Evolutionary conservation across 2,329 filamentous ascomycete genomes (phyloP).

Genomic region (Lachnellula suecica): DNA sequence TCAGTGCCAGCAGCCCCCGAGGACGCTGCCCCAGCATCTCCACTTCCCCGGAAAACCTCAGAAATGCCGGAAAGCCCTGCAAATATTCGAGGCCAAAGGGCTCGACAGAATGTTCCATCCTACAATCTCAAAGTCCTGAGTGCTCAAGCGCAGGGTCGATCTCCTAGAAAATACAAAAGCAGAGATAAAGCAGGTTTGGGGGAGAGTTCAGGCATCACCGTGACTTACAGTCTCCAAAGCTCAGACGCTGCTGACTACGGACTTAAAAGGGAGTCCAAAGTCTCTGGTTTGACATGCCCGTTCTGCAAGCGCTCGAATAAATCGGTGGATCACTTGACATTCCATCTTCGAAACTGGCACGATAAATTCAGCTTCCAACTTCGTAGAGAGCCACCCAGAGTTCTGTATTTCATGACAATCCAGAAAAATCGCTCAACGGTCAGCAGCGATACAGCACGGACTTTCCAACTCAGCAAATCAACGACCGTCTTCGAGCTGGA

Average conservation of each 20-base stretch:
- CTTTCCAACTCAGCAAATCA: conserved; percentile 43
- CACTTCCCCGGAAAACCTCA: conserved; percentile 3
- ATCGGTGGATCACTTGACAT: conserved; percentile 20
- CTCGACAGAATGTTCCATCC: conserved; percentile 28
- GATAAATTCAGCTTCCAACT: conserved; percentile 25
- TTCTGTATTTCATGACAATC: conserved; percentile 39
- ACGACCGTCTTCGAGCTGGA: conserved; percentile 45
- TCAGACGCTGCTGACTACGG: conserved; percentile 18
- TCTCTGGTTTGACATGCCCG: conserved; percentile 25
- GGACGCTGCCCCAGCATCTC: conserved; percentile 5
- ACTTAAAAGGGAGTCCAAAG: conserved; percentile 20
- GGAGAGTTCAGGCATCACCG: conserved; percentile 21
- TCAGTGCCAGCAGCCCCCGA: not conserved
- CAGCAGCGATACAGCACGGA: conserved; percentile 32
- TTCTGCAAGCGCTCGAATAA: conserved; percentile 21
- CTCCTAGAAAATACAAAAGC: conserved; percentile 34
- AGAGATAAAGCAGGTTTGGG: conserved; percentile 14
- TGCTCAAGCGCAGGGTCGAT: conserved; percentile 55
- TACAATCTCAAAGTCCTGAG: conserved; percentile 62
- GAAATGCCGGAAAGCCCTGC: conserved; percentile 16
- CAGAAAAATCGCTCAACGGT: conserved; percentile 15
- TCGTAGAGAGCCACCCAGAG: conserved; percentile 34
- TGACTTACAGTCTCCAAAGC: conserved; percentile 26
- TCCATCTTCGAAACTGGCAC: conserved; percentile 28
- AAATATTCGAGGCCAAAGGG: conserved; percentile 21